A percentile compares a stretch with the other conserved stretches of the same genome.
Evolutionary conservation across 768 basidiomycete species (phyloP).

Genomic region (Mycena albidolilacea): DNA sequence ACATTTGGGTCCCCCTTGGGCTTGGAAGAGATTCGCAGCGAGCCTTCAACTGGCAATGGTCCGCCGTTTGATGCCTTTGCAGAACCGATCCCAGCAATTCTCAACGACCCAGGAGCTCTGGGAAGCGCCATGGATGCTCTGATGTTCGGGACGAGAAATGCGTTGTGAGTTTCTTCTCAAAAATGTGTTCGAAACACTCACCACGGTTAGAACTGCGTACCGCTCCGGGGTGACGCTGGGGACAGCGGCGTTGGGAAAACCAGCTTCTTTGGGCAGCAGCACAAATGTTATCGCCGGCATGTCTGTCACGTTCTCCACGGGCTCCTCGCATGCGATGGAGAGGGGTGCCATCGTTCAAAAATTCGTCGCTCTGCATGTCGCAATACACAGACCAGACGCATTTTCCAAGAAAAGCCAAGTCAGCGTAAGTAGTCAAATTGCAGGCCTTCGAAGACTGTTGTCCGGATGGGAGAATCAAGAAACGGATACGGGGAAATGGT

Average conservation of each 20-base stretch:
- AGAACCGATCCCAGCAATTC: constrained; percentile 56
- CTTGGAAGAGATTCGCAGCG: constrained; percentile 79
- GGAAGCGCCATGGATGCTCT: constrained; percentile 80
- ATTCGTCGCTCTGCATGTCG: constrained; percentile 74
- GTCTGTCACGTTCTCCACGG: constrained; percentile 74
- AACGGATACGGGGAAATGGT: constrained; percentile 67
- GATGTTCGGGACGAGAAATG: constrained; percentile 79
- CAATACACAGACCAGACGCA: constrained; percentile 60
- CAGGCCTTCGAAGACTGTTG: constrained; percentile 73
- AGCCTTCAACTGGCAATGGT: constrained; percentile 78
- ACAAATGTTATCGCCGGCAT: constrained; percentile 70
- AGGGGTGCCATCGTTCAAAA: constrained; percentile 73
- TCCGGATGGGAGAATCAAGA: constrained; percentile 65
- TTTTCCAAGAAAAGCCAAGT: constrained; percentile 47
- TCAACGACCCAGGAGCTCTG: constrained; percentile 68
- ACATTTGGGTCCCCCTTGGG: constrained; percentile 80
- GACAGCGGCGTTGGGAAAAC: constrained; percentile 64
- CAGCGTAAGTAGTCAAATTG: constrained; percentile 79
- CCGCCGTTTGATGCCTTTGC: constrained; percentile 70
- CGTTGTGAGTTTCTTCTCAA: constrained; percentile 66
- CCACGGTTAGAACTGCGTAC: constrained; percentile 67
- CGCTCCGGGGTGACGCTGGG: constrained; percentile 77
- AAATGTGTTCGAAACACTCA: constrained; percentile 20
- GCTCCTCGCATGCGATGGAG: constrained; percentile 70
- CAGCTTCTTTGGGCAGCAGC: constrained; percentile 54